phyloP scores from a whole-genome alignment of 371 early-diverging fungal genomes.

The Rhizopus stolonifer region DNA sequence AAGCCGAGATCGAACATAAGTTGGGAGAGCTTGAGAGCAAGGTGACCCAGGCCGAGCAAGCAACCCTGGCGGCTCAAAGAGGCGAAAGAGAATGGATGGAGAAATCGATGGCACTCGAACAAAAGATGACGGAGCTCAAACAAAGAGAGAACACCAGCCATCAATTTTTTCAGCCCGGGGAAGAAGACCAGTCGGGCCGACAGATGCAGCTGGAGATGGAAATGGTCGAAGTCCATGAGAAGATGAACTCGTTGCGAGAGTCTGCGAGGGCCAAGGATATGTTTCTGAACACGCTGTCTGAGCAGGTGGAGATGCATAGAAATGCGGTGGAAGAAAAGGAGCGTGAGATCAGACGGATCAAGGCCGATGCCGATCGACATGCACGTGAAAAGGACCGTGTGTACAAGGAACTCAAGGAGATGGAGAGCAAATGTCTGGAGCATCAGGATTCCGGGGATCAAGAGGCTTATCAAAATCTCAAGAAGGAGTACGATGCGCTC shows the following conservation, averaged over 20 bases:
- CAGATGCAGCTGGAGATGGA: constrained; percentile 49
- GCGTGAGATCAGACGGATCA: constrained; percentile 42
- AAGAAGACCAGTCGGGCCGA: constrained; percentile 21
- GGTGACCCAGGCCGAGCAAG: constrained; percentile 42
- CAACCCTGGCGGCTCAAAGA: constrained; percentile 37
- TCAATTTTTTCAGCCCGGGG: constrained; percentile 12
- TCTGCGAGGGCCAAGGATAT: constrained; percentile 53
- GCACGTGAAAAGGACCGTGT: constrained; percentile 42
- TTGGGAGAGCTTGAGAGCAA: constrained; percentile 48
- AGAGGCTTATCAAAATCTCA: constrained; percentile 35
- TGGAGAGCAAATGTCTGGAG: constrained; percentile 32
- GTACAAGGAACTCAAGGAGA: constrained; percentile 33
- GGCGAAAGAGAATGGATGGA: constrained; percentile 6
- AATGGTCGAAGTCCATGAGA: constrained; percentile 53
- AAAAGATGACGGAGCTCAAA: too few relatives aligned
- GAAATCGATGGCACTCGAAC: constrained; percentile 15
- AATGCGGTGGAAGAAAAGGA: constrained; percentile 50
- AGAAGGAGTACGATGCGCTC: constrained; percentile 26
- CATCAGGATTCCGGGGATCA: constrained; percentile 39
- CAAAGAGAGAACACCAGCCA: too few relatives aligned
- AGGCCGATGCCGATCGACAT: constrained; percentile 41
- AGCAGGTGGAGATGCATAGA: constrained; percentile 47
- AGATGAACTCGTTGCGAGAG: constrained; percentile 44
- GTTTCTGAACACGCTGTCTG: constrained; percentile 42
- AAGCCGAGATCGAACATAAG: constrained; percentile 38